Base-by-base conservation (phyloP, 2,329 filamentous ascomycete genomes). In the Parastagonospora avenae region DNA sequence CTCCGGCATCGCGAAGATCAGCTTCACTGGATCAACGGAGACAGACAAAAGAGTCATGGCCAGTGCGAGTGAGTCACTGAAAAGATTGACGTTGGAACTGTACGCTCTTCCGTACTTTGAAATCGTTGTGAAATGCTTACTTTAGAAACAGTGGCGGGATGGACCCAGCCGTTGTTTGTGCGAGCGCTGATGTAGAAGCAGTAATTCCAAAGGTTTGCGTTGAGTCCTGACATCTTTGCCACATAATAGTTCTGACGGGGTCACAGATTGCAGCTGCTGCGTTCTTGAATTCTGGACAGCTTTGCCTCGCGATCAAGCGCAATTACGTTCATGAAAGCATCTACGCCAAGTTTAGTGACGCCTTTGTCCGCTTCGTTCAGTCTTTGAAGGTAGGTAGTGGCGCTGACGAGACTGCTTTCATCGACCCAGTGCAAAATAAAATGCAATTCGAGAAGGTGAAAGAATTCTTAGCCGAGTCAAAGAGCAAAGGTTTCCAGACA, bases 1-100 rank as follows among this genome's bases (percentile, higher is more conserved):
- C 59, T 81, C 82, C 0, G 81, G 77, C 8, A 80, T 87, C 49
- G 77, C 80, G 54, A 87, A 86, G 75, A 80, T 88, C 62, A 79
- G 77, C 48, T 88, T 88, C 69, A 88, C 85, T 0, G 85, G 85
- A 2, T 86, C 82, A 6, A 82, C 78, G 2, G 73, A 76, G 0
- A 85, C 82, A 0, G 85, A 84, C 1, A 86, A 85, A 72, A 77
- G 79, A 64, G 80, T 87, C 32, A 80, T 84, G 74, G 78, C 77
- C 40, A 79, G 76, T 15, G 81, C 78, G 46, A 77, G 80, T 11
- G 76, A 79, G 62, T 83, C 81, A 0, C 69, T 87, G 32, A 87
- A 86, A 76, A 76, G 83, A 29, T 77, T 83, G 12, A 84, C 81
- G 0, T 76, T 87, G 4, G 85, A 87, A 66, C 76, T 85, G n/a